A percentile compares a stretch with the other conserved stretches of the same genome.
These are phyloP conservation scores for Plantago elongata DNA, from an alignment of 257 asterid species.

Conservation along the genomic window DNA sequence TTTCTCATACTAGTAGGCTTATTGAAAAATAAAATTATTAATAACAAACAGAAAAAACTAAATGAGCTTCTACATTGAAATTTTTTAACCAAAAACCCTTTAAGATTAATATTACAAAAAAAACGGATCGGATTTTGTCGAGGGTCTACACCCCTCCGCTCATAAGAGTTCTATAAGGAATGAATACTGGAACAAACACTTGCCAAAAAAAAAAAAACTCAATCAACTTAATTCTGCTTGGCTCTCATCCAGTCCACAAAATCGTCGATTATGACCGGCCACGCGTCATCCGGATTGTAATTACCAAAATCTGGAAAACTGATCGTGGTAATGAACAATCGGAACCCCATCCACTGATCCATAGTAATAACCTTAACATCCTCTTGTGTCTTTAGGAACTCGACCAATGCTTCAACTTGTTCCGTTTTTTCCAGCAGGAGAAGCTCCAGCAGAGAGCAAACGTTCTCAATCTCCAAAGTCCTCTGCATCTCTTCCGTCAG, in stretches of 20 bases:
- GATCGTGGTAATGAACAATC: constrained; percentile 26
- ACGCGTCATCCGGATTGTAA: constrained; percentile 49
- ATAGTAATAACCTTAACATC: constrained; percentile 78
- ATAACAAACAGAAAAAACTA: too few relatives aligned
- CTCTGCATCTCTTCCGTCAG: constrained; percentile 84
- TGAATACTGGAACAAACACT: too few relatives aligned
- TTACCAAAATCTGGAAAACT: constrained; percentile 43
- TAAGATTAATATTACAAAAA: too few relatives aligned
- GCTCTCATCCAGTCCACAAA: constrained; percentile 58
- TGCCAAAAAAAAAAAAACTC: too few relatives aligned
- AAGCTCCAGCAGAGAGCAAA: constrained; percentile 64
- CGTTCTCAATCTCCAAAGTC: constrained; percentile 67
- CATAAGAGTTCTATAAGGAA: too few relatives aligned
- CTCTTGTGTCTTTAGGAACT: constrained; percentile 70
- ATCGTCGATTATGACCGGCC: constrained; percentile 60
- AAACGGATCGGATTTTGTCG: too few relatives aligned
- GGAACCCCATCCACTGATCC: constrained; percentile 65
- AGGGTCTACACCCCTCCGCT: too few relatives aligned
- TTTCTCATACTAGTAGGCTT: too few relatives aligned
- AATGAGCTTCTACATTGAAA: too few relatives aligned
- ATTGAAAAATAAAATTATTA: too few relatives aligned
- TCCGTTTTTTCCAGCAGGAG: constrained; percentile 50
- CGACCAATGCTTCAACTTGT: constrained; percentile 62
- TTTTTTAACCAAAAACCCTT: too few relatives aligned
- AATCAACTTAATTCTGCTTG: constrained; percentile 7